Conservation (phyloP, 352 stramenopile genomes). For the Plasmopara viticola region DNA sequence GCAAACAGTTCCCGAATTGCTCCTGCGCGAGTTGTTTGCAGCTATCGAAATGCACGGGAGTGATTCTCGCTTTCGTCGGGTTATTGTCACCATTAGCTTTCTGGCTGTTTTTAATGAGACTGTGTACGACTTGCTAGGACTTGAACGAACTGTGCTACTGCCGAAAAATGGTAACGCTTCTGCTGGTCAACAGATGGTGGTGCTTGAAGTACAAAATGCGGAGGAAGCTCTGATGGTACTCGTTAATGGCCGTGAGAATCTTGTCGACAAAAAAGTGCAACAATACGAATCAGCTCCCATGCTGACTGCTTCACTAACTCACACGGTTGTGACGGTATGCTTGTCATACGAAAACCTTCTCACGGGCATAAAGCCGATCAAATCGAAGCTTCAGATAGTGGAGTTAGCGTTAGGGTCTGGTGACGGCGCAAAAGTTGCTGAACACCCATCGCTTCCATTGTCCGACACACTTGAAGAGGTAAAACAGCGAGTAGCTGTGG, state of each 20-base stretch:
- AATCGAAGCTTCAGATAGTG: slow-evolving; percentile 71
- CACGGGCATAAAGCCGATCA: slow-evolving; percentile 18
- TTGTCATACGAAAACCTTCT: slow-evolving; percentile 53
- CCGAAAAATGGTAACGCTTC: slow-evolving; percentile 5
- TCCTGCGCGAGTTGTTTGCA: slow-evolving; percentile 49
- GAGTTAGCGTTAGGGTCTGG: slow-evolving; percentile 37
- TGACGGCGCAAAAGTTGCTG: not conserved
- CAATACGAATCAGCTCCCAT: too few relatives aligned
- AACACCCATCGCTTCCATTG: slow-evolving; percentile 15
- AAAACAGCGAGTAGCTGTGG: slow-evolving; percentile 45
- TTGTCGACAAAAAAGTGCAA: slow-evolving; percentile 20
- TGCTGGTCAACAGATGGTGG: slow-evolving; percentile 30
- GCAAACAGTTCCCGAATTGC: slow-evolving; percentile 31
- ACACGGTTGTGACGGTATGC: slow-evolving; percentile 63
- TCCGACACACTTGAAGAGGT: slow-evolving; percentile 34
- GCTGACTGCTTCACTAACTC: slow-evolving; percentile 26
- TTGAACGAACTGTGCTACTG: slow-evolving; percentile 17
- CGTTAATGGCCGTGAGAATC: slow-evolving; percentile 38
- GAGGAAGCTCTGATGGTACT: slow-evolving; percentile 62
- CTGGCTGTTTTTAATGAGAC: slow-evolving; percentile 94
- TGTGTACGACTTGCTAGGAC: slow-evolving; percentile 90
- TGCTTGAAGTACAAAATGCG: slow-evolving; percentile 61
- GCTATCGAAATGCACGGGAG: slow-evolving; percentile 24
- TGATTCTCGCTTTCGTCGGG: slow-evolving; percentile 32
- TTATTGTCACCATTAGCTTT: slow-evolving; percentile 63